Conservation (phyloP, 139 green algal species). For the Volvox reticuliferus region DNA sequence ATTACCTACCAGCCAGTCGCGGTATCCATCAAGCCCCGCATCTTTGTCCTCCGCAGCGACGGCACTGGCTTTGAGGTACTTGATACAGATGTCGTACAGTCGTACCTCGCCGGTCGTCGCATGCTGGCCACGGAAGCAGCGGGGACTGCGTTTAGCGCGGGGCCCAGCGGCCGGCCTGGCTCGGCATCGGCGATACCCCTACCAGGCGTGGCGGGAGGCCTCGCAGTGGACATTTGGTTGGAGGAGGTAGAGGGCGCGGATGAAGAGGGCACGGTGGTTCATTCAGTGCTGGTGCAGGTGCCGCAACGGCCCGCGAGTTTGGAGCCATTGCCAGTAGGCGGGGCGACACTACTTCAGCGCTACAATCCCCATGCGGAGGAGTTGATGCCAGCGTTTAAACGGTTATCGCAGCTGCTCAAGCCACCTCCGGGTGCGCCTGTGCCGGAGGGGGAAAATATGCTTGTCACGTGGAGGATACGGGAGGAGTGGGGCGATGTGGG, state of each 20-base stretch:
- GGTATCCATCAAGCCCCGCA: slow-evolving; percentile 48
- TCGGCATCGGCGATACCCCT: background rate
- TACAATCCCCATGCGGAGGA: slow-evolving; percentile 53
- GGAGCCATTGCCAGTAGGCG: slow-evolving; percentile 49
- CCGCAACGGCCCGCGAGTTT: background rate
- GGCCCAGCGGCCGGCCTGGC: background rate
- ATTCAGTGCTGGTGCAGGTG: slow-evolving; percentile 42
- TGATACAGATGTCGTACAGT: slow-evolving; percentile 32
- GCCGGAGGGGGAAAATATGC: too few species aligned
- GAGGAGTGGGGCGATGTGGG: too few species aligned
- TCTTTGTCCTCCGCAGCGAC: slow-evolving; percentile 66
- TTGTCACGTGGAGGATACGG: too few species aligned
- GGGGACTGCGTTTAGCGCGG: background rate
- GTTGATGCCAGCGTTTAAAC: slow-evolving; percentile 45
- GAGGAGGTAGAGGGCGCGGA: slow-evolving; percentile 37
- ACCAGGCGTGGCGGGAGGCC: background rate
- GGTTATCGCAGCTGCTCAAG: slow-evolving; percentile 25
- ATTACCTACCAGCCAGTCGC: slow-evolving; percentile 48
- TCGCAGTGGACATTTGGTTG: background rate
- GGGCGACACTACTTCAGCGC: slow-evolving; percentile 39
- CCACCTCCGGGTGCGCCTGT: background rate
- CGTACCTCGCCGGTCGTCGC: background rate
- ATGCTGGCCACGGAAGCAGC: background rate
- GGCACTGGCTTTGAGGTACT: slow-evolving; percentile 68
- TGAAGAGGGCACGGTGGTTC: slow-evolving; percentile 38